Evolutionary conservation across 148 eudicot species (phyloP), one percentile per base, ranked within the genome.

Genomic region (Camellia lanceoleosa): DNA sequence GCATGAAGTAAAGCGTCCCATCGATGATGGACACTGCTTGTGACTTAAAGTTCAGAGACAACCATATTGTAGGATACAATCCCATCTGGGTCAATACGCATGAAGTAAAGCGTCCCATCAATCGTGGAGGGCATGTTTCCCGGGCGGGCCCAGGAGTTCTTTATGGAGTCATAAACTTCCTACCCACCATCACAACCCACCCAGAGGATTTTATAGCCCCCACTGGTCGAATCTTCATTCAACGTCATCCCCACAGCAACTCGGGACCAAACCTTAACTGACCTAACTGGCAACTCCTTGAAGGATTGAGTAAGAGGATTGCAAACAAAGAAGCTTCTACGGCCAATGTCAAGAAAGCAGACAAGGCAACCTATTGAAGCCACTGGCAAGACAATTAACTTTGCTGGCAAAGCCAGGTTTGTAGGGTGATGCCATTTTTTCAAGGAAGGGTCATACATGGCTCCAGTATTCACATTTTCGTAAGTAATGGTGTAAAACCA

Each of bases 291-390:
- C 78, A 91, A 86, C 89, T 94, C 95, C 82, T 85, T 93, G 83
- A 94, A 93, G 38, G 89, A 83, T 68, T 86, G 88, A 20, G 97
- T 92, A 12, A 95, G 86, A 44, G 98, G 98, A 87, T 95, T 95
- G 84, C 94, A 92, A 5, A 96, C 86, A 65, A 88, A 92, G 83
- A 96, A 91, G 81, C 89, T 84, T 12, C 87, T 85, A 62, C 89
- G 90, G 41, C 95, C 92, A 68, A 88, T 84, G 77, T 96, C 97
- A 18, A 91, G 88, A 80, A 92, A 90, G 81, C 99, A 96, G 54
- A 96, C 88, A 1, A 96, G 95, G 76, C 99, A 98, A 74, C 99
- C 99, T 3, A 92, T 90, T 44, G 95, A 96, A 82, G 99, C 98
- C 71, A 91, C 94, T 5, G 98, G 98, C 82, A 94, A 78, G 56